Evolutionary conservation across 2,329 filamentous ascomycete genomes (phyloP), one percentile per base, ranked within the genome.

Genomic region (Periconia macrospinosa): DNA sequence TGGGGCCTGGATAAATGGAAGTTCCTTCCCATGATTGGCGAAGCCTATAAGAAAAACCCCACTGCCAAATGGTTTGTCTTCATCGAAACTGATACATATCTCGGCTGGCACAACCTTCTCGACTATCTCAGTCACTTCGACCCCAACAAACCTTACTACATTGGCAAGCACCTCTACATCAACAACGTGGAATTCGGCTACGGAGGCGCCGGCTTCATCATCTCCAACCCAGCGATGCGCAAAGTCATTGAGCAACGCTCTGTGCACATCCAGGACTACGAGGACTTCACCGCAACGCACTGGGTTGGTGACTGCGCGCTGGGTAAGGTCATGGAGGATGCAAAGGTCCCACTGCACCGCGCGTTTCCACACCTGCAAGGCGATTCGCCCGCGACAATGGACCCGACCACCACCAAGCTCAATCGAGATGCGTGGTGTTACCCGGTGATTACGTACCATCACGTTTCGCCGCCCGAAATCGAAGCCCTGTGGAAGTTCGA

Each of bases 1-100:
- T 84, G 81, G 81, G 78, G 75, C 52, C 70, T 84, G 33, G 82
- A 84, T 59, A 84, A 84, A 62, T 84, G 81, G 81, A 84, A 84
- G 66, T 83, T 83, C 60, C 72, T 84, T 23, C 82, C 82, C 6
- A 78, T 83, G 72, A 77, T 81, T 7, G 78, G 81, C 55, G 75
- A 79, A 55, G 78, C 81, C 1, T 72, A 76, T 41, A 55, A 66
- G 17, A 49, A 70, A 46, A 69, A 68, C 55, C 70, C 71, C 2
- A 57, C 66, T 42, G 68, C 68, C 10, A 73, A 73, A 54, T 75
- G 71, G 72, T 75, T 58, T 49, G 66, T 75, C 52, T 73, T 75
- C 58, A 67, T 74, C 37, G 72, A 75, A 54, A 61, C 69, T 3
- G 72, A 75, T 54, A 73, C 72, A 2, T 71, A 66, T 56, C 56